Percentiles rank a stretch among this genome's conserved stretches.
phyloP scores from a whole-genome alignment of 176 grass and related monocot species.

The Oropetium thomaeum region DNA sequence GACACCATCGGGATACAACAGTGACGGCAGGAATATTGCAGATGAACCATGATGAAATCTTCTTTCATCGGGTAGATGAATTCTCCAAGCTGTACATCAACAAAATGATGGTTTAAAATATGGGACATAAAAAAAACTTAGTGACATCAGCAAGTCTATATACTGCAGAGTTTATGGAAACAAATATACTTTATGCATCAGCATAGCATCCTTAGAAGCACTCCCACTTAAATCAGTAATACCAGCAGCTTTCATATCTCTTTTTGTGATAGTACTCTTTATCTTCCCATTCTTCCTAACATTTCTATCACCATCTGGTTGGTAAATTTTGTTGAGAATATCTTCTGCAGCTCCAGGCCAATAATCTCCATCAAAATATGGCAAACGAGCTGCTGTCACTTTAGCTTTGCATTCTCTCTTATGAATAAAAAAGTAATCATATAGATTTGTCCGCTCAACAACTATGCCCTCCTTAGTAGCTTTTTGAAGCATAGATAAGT shows the following conservation, averaged over 20 bases:
- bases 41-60: slow-evolving; percentile 96
- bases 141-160: background rate
- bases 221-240: slow-evolving; percentile 66
- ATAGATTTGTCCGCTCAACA: slow-evolving; percentile 77
- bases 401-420: slow-evolving; percentile 66
- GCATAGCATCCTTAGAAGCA: slow-evolving; percentile 75
- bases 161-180: background rate
- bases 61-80: slow-evolving; percentile 84
- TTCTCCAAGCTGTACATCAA: slow-evolving; percentile 76
- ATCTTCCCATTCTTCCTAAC: slow-evolving; percentile 64
- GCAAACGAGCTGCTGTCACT: slow-evolving; percentile 73
- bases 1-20: slow-evolving; percentile 82
- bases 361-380: slow-evolving; percentile 99
- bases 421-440: slow-evolving; percentile 72
- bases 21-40: slow-evolving; percentile 74
- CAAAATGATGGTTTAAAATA: slow-evolving; percentile 37
- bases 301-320: slow-evolving; percentile 57
- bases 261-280: slow-evolving; percentile 71
- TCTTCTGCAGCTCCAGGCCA: slow-evolving; percentile 93
- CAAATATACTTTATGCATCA: slow-evolving; percentile 76
- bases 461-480: slow-evolving; percentile 75
- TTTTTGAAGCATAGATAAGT: slow-evolving; percentile 92
- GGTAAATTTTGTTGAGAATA: slow-evolving; percentile 70
- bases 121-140: background rate
- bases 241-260: slow-evolving; percentile 62